Percentiles rank a stretch among this genome's conserved stretches.
Evolutionary conservation across 1,139 yeast species (phyloP).

Genomic region (Yamadazyma dendronema): DNA sequence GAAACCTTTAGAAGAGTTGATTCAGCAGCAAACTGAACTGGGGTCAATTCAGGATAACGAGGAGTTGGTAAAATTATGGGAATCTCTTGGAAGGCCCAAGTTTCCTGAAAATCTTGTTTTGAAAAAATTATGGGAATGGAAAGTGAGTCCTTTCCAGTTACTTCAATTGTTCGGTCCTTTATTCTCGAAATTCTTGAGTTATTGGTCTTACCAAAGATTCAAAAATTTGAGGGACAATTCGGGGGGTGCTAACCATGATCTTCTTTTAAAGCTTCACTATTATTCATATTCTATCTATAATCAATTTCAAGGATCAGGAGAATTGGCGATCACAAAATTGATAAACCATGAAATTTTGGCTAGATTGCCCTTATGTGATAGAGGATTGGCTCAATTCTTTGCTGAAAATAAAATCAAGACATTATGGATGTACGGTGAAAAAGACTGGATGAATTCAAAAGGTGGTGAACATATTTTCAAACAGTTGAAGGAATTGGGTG

Average conservation of each 20-base stretch:
- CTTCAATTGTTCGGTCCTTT: conserved; percentile 40
- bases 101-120: conserved; percentile 38
- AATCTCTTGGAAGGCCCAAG: conserved; percentile 35
- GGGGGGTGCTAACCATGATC: conserved; percentile 15
- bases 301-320: conserved; percentile 47
- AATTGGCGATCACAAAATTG: conserved; percentile 43
- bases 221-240: conserved; percentile 26
- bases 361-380: conserved; percentile 39
- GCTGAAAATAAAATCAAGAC: conserved; percentile 23
- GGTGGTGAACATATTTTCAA: conserved; percentile 40
- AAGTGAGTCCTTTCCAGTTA: conserved; percentile 41
- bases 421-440: conserved; percentile 43
- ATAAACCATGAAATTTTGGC: conserved; percentile 43
- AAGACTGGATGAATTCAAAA: conserved; percentile 45
- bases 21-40: conserved; percentile 19
- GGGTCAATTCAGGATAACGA: conserved; percentile 16
- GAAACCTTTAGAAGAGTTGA: conserved; percentile 29
- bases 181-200: conserved; percentile 40
- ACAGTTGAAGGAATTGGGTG: conserved; percentile 20
- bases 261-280: conserved; percentile 39
- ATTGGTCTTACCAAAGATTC: conserved; percentile 45
- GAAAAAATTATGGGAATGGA: conserved; percentile 37
- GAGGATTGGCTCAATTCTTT: conserved; percentile 36
- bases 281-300: conserved; percentile 45
- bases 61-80: conserved; percentile 30